Conservation (phyloP, 2,329 filamentous ascomycete genomes). For the Sarocladiaceae sp. region DNA sequence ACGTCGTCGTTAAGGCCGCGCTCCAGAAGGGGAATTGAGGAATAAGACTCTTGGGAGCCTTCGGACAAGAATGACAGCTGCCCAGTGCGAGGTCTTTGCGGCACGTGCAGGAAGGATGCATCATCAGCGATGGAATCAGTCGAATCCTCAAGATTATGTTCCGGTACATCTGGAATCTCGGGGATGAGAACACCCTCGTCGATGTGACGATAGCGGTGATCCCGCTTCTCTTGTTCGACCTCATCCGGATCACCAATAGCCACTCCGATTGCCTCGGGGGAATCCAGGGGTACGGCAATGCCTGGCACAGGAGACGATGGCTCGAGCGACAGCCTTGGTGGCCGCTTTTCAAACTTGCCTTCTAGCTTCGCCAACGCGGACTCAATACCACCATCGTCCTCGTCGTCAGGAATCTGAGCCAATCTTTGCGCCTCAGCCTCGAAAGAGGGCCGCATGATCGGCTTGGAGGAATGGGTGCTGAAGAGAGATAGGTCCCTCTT, state of each 20-base stretch:
- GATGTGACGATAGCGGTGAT: conserved; percentile 42
- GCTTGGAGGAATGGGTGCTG: conserved; percentile 59
- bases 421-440: conserved; percentile 85
- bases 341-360: conserved; percentile 68
- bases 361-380: conserved; percentile 91
- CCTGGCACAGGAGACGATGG: not conserved
- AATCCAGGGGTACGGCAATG: conserved; percentile 9
- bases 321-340: conserved; percentile 36
- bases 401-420: conserved; percentile 80
- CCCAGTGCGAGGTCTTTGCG: conserved; percentile 26
- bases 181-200: conserved; percentile 35
- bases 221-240: conserved; percentile 34
- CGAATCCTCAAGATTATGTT: conserved; percentile 6
- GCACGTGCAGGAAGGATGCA: conserved; percentile 16
- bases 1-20: conserved; percentile 55
- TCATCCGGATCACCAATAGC: conserved; percentile 21
- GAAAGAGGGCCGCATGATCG: conserved; percentile 69
- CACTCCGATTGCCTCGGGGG: conserved; percentile 11
- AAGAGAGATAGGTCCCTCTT: conserved; percentile 50
- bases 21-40: conserved; percentile 72
- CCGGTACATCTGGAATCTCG: conserved; percentile 12
- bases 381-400: conserved; percentile 80
- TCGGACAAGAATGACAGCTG: conserved; percentile 49
- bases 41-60: conserved; percentile 69
- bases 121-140: not conserved